Conservation (phyloP, 345 rosid genomes). For the Cardamine occulta region DNA sequence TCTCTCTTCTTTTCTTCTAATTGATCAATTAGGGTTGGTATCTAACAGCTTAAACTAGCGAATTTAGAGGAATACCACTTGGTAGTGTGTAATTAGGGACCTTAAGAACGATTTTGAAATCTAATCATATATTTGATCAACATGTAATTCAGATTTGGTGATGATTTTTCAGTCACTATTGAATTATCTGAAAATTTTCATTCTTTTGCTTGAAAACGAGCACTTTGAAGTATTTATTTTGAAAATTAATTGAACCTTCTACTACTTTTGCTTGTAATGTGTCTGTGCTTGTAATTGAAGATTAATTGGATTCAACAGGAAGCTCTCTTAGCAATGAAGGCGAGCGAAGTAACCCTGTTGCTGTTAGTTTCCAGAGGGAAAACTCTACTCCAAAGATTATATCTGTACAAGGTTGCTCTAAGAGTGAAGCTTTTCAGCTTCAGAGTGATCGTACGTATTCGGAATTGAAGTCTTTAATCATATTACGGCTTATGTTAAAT, state of each 20-base stretch:
- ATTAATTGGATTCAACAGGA: constrained; percentile 53
- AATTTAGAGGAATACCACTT: not conserved
- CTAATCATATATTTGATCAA: not conserved
- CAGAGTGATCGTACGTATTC: constrained; percentile 66
- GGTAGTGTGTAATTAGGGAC: not conserved
- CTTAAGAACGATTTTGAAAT: not conserved
- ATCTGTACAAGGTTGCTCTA: constrained; percentile 59
- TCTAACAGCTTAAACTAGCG: not conserved
- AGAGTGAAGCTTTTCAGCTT: constrained; percentile 68
- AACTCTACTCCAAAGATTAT: constrained; percentile 48
- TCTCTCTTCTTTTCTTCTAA: not conserved
- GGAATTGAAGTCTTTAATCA: not conserved
- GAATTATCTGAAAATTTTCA: not conserved
- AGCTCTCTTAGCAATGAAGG: constrained; percentile 54
- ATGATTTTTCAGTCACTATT: not conserved
- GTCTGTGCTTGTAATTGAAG: too few species aligned
- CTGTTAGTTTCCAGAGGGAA: constrained; percentile 39
- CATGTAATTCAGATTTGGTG: not conserved
- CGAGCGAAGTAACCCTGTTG: constrained; percentile 55
- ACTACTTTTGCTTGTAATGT: not conserved
- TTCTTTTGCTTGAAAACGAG: not conserved
- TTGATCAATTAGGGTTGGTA: not conserved
- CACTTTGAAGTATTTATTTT: not conserved
- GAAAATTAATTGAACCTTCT: not conserved
- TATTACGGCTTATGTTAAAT: not conserved